These are phyloP conservation scores for Jimgerdemannia flammicorona DNA, from an alignment of 192 early-diverging fungal species.

Conservation along the genomic window DNA sequence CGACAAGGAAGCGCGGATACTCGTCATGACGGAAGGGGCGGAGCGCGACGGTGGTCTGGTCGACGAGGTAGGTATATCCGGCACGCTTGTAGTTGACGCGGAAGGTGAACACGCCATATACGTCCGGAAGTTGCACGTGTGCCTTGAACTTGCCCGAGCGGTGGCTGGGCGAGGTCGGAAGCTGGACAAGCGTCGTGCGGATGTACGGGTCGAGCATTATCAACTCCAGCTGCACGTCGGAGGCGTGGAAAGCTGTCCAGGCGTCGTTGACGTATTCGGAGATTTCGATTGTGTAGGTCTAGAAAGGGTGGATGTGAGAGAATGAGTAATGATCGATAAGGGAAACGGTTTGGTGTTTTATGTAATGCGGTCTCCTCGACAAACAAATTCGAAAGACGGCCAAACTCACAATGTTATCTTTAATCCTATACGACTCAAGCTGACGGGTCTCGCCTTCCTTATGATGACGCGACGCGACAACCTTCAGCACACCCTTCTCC, in stretches of 20 bases:
- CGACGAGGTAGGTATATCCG: conserved; percentile 74
- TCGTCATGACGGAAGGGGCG: conserved; percentile 94
- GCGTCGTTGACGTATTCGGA: conserved; percentile 70
- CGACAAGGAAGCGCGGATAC: conserved; percentile 87
- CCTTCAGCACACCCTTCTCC: conserved; percentile 83
- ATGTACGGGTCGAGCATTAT: conserved; percentile 99
- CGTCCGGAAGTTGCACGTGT: conserved; percentile 75
- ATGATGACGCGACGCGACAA: conserved; percentile 63
- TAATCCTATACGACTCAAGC: conserved; percentile 85
- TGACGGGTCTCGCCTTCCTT: conserved; percentile 59
- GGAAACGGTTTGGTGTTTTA: not conserved
- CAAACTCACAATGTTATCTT: conserved; percentile 75
- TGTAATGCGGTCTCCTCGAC: not conserved
- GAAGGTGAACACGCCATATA: conserved; percentile 97
- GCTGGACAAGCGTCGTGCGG: conserved; percentile 62
- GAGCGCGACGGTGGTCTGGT: conserved; percentile 75
- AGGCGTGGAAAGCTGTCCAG: conserved; percentile 82
- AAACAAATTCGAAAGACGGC: no score
- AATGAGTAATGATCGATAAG: conserved; percentile 10
- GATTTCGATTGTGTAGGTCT: conserved; percentile 81
- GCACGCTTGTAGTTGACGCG: conserved; percentile 89
- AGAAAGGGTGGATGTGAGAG: conserved; percentile 2
- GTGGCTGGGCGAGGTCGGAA: conserved; percentile 22
- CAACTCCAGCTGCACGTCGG: conserved; percentile 87
- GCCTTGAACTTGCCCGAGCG: conserved; percentile 38